Percentiles rank a stretch among this genome's conserved stretches.
Evolutionary conservation across 2,329 filamentous ascomycete species (phyloP).

Genomic region (Epichloe bromicola): DNA sequence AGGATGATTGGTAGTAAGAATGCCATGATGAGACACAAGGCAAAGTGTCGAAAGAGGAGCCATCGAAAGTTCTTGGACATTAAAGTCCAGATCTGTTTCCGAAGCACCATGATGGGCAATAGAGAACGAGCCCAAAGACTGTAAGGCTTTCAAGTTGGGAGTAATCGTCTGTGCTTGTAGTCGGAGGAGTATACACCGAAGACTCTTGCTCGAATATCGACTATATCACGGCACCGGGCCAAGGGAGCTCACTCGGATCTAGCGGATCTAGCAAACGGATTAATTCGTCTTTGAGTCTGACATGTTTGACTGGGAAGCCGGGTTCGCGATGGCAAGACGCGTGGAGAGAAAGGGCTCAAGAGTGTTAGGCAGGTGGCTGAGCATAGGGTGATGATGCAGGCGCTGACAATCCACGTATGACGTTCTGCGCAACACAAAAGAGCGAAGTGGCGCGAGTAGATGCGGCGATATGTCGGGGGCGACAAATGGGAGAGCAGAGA

Average conservation of each 20-base stretch:
- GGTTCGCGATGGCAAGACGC: no score
- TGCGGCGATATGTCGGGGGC: not conserved
- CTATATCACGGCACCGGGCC: not conserved
- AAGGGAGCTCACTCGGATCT: not conserved
- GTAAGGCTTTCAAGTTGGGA: not conserved
- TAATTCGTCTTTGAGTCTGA: not conserved
- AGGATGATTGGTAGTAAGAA: conserved; percentile 47
- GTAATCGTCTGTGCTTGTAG: no score
- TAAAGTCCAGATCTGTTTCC: conserved; percentile 47
- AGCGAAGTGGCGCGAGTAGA: not conserved
- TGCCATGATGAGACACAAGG: conserved; percentile 40
- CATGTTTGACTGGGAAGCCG: no score
- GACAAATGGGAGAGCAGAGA: not conserved
- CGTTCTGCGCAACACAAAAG: not conserved
- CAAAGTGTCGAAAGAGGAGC: conserved; percentile 38
- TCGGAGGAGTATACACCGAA: no score
- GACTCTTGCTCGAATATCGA: no score
- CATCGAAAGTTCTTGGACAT: conserved; percentile 50
- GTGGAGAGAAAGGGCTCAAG: no score
- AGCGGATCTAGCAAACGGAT: not conserved
- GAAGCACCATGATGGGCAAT: conserved; percentile 30
- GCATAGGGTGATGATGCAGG: not conserved
- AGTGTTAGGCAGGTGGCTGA: no score
- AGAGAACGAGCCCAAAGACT: not conserved
- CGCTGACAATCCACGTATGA: not conserved